Evolutionary conservation across 768 basidiomycete genomes (phyloP).

Genomic region (Clitopilus hobsonii): DNA sequence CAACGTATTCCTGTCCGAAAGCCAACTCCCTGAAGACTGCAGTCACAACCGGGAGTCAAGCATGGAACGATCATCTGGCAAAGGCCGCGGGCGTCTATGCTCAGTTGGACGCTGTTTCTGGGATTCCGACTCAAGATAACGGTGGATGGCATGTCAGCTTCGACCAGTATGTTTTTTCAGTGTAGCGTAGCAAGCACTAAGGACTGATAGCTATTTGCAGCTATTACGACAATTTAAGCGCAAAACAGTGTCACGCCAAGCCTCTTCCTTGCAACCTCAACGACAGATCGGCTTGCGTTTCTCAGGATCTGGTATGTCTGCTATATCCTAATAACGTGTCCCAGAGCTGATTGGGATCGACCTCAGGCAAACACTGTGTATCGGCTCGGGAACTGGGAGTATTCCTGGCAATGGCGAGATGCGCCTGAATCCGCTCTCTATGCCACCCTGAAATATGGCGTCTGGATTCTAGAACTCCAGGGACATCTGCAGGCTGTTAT

Average conservation of each 20-base stretch:
- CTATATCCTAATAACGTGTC: neutral
- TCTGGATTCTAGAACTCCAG: constrained; percentile 41
- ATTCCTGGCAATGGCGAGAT: constrained; percentile 46
- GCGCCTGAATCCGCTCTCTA: constrained; percentile 39
- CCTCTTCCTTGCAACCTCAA: constrained; percentile 40
- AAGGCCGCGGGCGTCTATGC: constrained; percentile 33
- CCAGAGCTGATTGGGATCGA: neutral
- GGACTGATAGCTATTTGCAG: constrained; percentile 20
- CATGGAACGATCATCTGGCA: constrained; percentile 39
- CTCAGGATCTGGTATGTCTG: constrained; percentile 29
- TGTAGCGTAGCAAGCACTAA: neutral
- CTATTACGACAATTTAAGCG: constrained; percentile 49
- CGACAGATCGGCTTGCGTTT: constrained; percentile 37
- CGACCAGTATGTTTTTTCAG: constrained; percentile 35
- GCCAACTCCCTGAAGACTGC: constrained; percentile 26
- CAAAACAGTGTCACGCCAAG: constrained; percentile 45
- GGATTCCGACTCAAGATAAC: constrained; percentile 30
- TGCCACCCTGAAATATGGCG: constrained; percentile 39
- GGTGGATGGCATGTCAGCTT: constrained; percentile 47
- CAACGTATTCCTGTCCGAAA: constrained; percentile 35
- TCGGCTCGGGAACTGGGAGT: constrained; percentile 58
- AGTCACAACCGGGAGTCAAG: constrained; percentile 34
- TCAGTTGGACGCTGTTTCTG: constrained; percentile 37
- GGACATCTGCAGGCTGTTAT: constrained; percentile 33
- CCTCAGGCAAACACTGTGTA: constrained; percentile 46